Conservation (phyloP, 257 asterid genomes). For the Solanum sitiens region DNA sequence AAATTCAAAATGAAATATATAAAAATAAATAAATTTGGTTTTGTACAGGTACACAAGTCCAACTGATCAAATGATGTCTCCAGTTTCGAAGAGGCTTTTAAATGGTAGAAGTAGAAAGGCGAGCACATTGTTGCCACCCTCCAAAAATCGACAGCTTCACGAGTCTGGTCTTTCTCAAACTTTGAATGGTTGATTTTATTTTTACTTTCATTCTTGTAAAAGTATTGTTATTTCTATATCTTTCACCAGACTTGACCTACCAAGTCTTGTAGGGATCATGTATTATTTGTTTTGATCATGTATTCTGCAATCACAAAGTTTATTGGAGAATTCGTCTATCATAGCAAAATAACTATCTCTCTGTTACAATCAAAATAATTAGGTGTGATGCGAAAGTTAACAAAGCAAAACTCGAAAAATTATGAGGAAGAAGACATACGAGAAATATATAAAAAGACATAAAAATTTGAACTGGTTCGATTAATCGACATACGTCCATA, state of each 20-base stretch:
- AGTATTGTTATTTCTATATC: background rate
- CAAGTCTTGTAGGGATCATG: background rate
- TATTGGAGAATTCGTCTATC: background rate
- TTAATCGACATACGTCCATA: too few relatives aligned
- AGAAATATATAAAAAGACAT: background rate
- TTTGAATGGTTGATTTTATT: background rate
- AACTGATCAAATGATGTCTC: constrained; percentile 67
- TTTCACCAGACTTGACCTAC: background rate
- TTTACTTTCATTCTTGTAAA: background rate
- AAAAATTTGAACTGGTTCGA: rapidly evolving
- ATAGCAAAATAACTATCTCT: background rate
- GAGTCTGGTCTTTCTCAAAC: constrained; percentile 8
- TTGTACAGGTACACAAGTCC: constrained; percentile 53
- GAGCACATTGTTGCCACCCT: constrained; percentile 40
- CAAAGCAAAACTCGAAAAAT: rapidly evolving
- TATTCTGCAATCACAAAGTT: background rate
- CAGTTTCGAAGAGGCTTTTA: constrained; percentile 51
- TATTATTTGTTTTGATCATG: background rate
- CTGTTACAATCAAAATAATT: too few relatives aligned
- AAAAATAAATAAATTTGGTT: background rate
- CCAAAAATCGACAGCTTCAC: constrained; percentile 15
- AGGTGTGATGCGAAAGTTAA: background rate
- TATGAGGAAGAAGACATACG: too few relatives aligned
- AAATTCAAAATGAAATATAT: too few relatives aligned
- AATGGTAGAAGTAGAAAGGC: constrained; percentile 24